Evolutionary conservation across 2,329 filamentous ascomycete genomes (phyloP), one percentile per base, ranked within the genome.

Genomic region (Talaromyces sp.): DNA sequence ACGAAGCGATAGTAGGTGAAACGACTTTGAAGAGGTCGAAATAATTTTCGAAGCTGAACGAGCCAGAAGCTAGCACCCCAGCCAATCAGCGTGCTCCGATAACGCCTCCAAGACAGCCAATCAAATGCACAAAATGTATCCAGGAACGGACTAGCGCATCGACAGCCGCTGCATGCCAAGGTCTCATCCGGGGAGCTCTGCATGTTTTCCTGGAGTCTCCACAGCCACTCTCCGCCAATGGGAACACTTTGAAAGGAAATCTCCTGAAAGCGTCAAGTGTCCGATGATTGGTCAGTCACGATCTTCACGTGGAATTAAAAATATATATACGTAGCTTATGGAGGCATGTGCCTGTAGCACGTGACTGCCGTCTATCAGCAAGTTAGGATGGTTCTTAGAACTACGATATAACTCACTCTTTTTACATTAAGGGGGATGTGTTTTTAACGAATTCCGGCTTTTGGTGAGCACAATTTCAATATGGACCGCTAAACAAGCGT

Each of bases 21-120:
- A 22, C 22, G 27, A 27, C 17, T 17, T 49, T 3, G 13, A 50
- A 50, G 25, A 50, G 13, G 25, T 50, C 25, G n/a, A 31, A 31
- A 27, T 50, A 27, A 49, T 50, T 50, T 31, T 52, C 25, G 17
- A 52, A n/a, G 27, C 25, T 11, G 49, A 19, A 31, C 27, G 3
- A 52, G 25, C 25, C 22, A 27, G 5, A 22, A 22, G 25, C 15
- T 50, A n/a, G 13, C 27, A 2, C 6, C 17, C 8, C 35, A 22
- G 31, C 64, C 64, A 66, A 66, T 66, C 64, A 66, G 25, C 31
- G 15, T 39, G 27, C 64, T 33, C 64, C 27, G 64, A 66, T 66
- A 66, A 63, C 47, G 15, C 39, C 11, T 37, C 3, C 25, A 1
- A 4, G 8, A 4, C 13, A n/a, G 56, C 64, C 64, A 66, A 66